Conservation (phyloP, 352 stramenopile species). For the Globisporangium solare region DNA sequence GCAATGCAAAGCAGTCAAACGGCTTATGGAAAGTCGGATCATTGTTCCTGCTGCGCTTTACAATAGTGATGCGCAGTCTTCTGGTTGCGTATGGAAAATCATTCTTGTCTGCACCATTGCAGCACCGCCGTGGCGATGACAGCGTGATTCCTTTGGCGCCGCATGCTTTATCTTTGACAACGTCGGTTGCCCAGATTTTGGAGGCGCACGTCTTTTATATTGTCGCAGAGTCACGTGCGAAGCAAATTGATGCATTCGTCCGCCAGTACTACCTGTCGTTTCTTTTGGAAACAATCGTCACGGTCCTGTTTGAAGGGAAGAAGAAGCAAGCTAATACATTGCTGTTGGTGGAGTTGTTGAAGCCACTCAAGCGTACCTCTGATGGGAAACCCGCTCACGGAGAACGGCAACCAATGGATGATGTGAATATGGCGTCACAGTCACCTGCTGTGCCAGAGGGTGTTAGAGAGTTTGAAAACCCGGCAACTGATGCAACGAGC, state of each 20-base stretch:
- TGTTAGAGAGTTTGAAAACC: slow-evolving; percentile 12
- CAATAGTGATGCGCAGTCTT: slow-evolving; percentile 59
- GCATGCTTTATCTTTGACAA: slow-evolving; percentile 48
- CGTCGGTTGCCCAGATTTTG: slow-evolving; percentile 40
- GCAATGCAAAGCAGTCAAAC: slow-evolving; percentile 8
- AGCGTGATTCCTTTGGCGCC: slow-evolving; percentile 42
- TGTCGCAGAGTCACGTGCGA: slow-evolving; percentile 27
- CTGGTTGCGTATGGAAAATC: slow-evolving; percentile 62
- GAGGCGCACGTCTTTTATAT: slow-evolving; percentile 51
- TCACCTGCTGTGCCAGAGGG: slow-evolving; percentile 10
- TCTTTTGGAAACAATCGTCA: slow-evolving; percentile 71
- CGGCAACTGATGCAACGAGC: slow-evolving; percentile 20
- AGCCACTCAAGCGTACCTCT: slow-evolving; percentile 21
- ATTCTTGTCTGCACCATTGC: slow-evolving; percentile 52
- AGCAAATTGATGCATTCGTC: slow-evolving; percentile 52
- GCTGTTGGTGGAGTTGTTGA: slow-evolving; percentile 61
- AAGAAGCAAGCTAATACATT: slow-evolving; percentile 75
- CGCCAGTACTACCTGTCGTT: slow-evolving; percentile 78
- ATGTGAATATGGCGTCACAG: slow-evolving; percentile 27
- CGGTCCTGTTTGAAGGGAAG: slow-evolving; percentile 70
- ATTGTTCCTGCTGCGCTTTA: slow-evolving; percentile 74
- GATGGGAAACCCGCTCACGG: slow-evolving; percentile 4
- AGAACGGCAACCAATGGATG: slow-evolving; percentile 11
- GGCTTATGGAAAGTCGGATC: slow-evolving; percentile 81
- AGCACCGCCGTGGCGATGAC: slow-evolving; percentile 69